Evolutionary conservation across 2,329 filamentous ascomycete genomes (phyloP).

Genomic region (Botrytis cinerea): DNA sequence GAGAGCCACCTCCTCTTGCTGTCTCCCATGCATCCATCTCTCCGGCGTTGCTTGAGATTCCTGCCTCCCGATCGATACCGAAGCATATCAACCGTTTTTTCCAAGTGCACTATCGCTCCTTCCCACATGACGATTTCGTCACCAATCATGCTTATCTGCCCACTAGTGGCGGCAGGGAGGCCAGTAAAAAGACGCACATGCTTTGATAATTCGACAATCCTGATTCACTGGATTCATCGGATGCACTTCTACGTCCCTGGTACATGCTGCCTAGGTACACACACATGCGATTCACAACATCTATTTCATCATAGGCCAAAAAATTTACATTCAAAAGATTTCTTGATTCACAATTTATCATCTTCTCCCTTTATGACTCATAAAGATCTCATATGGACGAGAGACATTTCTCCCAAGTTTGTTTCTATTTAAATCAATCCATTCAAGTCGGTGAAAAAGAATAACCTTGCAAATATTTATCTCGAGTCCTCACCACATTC

Average conservation of each 20-base stretch:
- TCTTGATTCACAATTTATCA: slow-evolving; percentile 9
- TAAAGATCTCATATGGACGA: not conserved
- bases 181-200: not conserved
- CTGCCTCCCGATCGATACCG: too few species aligned
- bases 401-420: not conserved
- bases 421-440: not conserved
- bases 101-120: not conserved
- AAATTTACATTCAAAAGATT: not conserved
- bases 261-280: not conserved
- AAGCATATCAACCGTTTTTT: not conserved
- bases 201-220: not conserved
- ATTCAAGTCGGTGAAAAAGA: not conserved
- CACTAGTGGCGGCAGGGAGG: not conserved
- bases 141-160: slow-evolving; percentile 20
- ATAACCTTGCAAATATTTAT: not conserved
- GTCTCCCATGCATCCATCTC: not conserved
- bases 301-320: slow-evolving; percentile 8
- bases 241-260: not conserved
- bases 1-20: too few species aligned
- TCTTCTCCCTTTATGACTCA: slow-evolving; percentile 1
- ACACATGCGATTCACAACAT: not conserved
- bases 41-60: too few species aligned
- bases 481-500: not conserved
- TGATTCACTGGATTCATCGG: not conserved
- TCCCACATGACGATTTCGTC: not conserved